Conservation (phyloP, 2,329 filamentous ascomycete genomes). For the Magnaporthales sp. region DNA sequence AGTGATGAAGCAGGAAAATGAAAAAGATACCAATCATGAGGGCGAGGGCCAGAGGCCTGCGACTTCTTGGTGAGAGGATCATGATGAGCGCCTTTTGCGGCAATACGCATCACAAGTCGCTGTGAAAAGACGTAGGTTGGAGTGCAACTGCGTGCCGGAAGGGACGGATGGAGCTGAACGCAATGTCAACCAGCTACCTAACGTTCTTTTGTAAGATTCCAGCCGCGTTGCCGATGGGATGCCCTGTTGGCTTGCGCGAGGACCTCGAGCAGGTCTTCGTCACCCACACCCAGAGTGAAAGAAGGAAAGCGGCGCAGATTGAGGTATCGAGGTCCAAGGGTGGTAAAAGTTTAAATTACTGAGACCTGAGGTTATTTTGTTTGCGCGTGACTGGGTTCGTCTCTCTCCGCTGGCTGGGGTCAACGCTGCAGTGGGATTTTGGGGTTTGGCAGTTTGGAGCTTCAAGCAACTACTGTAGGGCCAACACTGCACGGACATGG, state of each 20-base stretch:
- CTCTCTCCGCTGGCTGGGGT: neutral
- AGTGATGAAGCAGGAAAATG: neutral
- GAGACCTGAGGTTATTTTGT: neutral
- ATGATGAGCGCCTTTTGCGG: neutral
- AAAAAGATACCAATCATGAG: neutral
- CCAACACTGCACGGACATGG: neutral
- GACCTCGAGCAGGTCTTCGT: neutral
- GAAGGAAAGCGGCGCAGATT: neutral
- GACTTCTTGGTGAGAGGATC: constrained; percentile 4
- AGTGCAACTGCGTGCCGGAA: neutral
- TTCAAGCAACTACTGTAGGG: neutral
- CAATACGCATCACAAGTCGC: neutral
- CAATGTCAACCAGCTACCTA: neutral
- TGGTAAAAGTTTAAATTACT: neutral
- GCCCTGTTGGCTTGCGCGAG: neutral
- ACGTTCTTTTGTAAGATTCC: neutral
- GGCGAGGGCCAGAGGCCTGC: constrained; percentile 1
- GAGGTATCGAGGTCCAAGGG: neutral
- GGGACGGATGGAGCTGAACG: neutral
- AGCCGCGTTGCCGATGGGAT: neutral
- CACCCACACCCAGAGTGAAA: neutral
- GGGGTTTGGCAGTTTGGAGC: neutral
- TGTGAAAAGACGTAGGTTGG: neutral
- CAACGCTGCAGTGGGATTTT: neutral
- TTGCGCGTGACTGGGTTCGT: neutral